phyloP scores from a whole-genome alignment of 164 flowering plant genomes.

The Hamamelis virginiana region DNA sequence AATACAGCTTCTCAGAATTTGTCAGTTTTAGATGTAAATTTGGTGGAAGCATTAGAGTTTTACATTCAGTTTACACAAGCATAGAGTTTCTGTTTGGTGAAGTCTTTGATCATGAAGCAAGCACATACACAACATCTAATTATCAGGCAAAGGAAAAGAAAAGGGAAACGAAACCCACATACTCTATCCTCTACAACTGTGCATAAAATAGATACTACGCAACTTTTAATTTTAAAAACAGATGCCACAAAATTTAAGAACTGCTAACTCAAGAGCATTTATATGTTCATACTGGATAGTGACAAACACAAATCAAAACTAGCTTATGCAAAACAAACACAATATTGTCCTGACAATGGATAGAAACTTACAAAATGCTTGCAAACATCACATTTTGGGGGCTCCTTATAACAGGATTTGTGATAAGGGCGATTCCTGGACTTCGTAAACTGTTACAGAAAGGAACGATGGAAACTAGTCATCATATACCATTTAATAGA shows the following conservation, averaged over 20 bases:
- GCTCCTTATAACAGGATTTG: constrained; percentile 88
- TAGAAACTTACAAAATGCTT: constrained; percentile 61
- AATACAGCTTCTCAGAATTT: background rate
- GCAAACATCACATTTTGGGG: constrained; percentile 96
- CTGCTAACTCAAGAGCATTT: background rate
- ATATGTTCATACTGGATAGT: background rate
- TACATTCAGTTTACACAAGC: background rate
- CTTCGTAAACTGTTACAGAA: constrained; percentile 74
- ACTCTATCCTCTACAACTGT: too few relatives aligned
- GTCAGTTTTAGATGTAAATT: background rate
- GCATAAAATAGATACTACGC: too few relatives aligned
- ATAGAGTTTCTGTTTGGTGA: background rate
- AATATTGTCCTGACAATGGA: background rate
- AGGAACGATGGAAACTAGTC: constrained; percentile 4
- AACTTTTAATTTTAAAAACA: background rate
- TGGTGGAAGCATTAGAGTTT: background rate
- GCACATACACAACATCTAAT: background rate
- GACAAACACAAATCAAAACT: background rate
- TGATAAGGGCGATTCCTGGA: constrained; percentile 77
- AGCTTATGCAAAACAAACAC: background rate
- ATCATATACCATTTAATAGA: background rate
- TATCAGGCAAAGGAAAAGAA: background rate
- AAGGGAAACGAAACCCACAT: background rate
- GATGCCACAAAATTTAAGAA: background rate
- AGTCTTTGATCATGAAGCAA: background rate